phyloP scores from a whole-genome alignment of 1,284 basidiomycete species.

The Singerocomus inundabilis region DNA sequence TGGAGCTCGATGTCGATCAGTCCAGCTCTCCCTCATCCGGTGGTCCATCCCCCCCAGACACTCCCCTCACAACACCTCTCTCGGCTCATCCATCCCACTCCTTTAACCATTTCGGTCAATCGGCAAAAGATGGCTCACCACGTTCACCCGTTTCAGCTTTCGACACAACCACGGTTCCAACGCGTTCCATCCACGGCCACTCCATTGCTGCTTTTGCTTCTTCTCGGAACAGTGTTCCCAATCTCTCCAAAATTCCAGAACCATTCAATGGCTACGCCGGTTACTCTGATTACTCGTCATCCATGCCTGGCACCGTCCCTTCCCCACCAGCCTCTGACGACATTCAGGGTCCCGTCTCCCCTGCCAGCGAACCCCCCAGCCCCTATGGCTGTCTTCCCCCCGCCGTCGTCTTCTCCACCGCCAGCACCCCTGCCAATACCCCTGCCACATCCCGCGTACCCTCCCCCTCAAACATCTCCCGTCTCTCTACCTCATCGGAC shows the following conservation, averaged over 20 bases:
- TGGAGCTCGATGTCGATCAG: slow-evolving; percentile 71
- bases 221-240: slow-evolving; percentile 25
- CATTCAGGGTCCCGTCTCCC: slow-evolving; percentile 26
- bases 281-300: slow-evolving; percentile 62
- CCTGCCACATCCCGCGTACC: slow-evolving; percentile 44
- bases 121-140: slow-evolving; percentile 26
- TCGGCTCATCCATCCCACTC: slow-evolving; percentile 44
- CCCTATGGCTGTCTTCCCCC: slow-evolving; percentile 58
- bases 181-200: slow-evolving; percentile 34
- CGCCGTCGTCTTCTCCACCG: slow-evolving; percentile 54
- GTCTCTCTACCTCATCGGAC: slow-evolving; percentile 20
- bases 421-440: slow-evolving; percentile 41
- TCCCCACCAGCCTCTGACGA: slow-evolving; percentile 37
- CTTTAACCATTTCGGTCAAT: slow-evolving; percentile 44
- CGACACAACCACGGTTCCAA: slow-evolving; percentile 48
- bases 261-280: slow-evolving; percentile 56
- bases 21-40: slow-evolving; percentile 47
- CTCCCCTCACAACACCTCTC: slow-evolving; percentile 48
- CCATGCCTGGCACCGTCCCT: slow-evolving; percentile 55
- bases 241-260: slow-evolving; percentile 39
- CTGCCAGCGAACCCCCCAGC: slow-evolving; percentile 31
- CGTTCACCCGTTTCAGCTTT: slow-evolving; percentile 45
- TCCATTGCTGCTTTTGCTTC: slow-evolving; percentile 29
- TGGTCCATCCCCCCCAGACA: slow-evolving; percentile 48
- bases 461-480: slow-evolving; percentile 31